Conservation (phyloP, 2,329 filamentous ascomycete genomes). For the Colletotrichum euphorbiae region DNA sequence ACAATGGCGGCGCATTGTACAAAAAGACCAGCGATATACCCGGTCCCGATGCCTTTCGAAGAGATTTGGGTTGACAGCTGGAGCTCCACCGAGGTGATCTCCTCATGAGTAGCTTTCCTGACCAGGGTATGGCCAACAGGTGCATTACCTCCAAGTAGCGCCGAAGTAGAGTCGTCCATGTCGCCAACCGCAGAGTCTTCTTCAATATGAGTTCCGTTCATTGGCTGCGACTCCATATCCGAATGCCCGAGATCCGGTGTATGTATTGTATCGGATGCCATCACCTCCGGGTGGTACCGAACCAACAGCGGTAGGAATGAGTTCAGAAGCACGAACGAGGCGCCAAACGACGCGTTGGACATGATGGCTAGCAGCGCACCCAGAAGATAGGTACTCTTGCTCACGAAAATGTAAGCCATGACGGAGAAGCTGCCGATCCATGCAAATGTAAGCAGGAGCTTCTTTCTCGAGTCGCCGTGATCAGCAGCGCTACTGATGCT, state of each 20-base stretch:
- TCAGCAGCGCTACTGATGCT: conserved; percentile 97
- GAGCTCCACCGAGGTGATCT: conserved; percentile 74
- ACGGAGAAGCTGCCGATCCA: conserved; percentile 83
- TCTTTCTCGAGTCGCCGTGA: conserved; percentile 92
- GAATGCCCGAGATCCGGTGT: conserved; percentile 49
- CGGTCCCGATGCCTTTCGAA: conserved; percentile 91
- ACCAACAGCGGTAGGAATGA: conserved; percentile 94
- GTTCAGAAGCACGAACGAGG: conserved; percentile 94
- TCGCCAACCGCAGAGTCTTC: conserved; percentile 45
- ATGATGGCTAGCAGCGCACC: conserved; percentile 88
- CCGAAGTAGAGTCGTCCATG: conserved; percentile 58
- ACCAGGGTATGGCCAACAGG: conserved; percentile 50
- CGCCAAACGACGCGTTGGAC: conserved; percentile 93
- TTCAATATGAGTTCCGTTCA: conserved; percentile 50
- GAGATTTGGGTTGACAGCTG: conserved; percentile 90
- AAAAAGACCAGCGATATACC: conserved; percentile 87
- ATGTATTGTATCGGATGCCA: conserved; percentile 42
- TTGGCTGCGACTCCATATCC: conserved; percentile 49
- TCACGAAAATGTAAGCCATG: conserved; percentile 88
- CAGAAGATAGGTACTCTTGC: conserved; percentile 80
- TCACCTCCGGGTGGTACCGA: conserved; percentile 77
- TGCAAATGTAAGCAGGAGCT: conserved; percentile 85
- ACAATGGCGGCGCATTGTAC: conserved; percentile 85
- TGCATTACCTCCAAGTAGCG: conserved; percentile 55
- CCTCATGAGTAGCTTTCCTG: conserved; percentile 56